Conservation (phyloP, 805 yeast species). For the Jamesozyma rosinii region DNA sequence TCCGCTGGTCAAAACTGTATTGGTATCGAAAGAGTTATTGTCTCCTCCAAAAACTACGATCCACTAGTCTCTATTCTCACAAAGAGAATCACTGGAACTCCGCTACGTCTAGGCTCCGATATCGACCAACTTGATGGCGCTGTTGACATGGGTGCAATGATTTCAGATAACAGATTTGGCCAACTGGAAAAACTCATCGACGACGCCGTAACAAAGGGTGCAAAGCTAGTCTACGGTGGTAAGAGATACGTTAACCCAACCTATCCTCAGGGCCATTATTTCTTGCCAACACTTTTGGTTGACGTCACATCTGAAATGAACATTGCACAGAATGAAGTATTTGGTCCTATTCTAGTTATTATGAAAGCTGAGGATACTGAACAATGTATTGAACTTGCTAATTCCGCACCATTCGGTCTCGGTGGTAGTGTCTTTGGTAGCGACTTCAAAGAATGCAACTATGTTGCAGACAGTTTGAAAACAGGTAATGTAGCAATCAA, state of each 20-base stretch:
- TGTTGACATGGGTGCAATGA: slow-evolving; percentile 94
- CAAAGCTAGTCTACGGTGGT: slow-evolving; percentile 74
- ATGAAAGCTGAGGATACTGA: slow-evolving; percentile 59
- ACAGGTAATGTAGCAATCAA: slow-evolving; percentile 94
- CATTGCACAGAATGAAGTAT: slow-evolving; percentile 83
- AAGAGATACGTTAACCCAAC: slow-evolving; percentile 73
- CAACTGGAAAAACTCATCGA: slow-evolving; percentile 55
- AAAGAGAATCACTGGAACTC: slow-evolving; percentile 41
- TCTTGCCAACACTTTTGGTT: slow-evolving; percentile 77
- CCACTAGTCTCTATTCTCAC: slow-evolving; percentile 47
- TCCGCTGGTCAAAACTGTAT: slow-evolving; percentile 97
- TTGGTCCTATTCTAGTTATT: slow-evolving; percentile 83
- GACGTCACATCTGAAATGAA: slow-evolving; percentile 72
- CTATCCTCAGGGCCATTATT: slow-evolving; percentile 92
- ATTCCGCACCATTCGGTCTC: slow-evolving; percentile 77
- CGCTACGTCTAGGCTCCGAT: slow-evolving; percentile 75
- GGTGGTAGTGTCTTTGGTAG: slow-evolving; percentile 87
- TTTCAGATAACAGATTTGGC: slow-evolving; percentile 66
- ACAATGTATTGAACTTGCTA: slow-evolving; percentile 70
- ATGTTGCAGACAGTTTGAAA: slow-evolving; percentile 52
- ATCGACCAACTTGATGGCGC: slow-evolving; percentile 84
- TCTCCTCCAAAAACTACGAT: slow-evolving; percentile 61
- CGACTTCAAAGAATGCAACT: slow-evolving; percentile 46
- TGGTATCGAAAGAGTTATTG: slow-evolving; percentile 90
- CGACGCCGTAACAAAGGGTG: slow-evolving; percentile 77